These are phyloP conservation scores for Pseudotsuga menziesii DNA, from an alignment of 75 land plant genomes.

Conservation along the genomic window DNA sequence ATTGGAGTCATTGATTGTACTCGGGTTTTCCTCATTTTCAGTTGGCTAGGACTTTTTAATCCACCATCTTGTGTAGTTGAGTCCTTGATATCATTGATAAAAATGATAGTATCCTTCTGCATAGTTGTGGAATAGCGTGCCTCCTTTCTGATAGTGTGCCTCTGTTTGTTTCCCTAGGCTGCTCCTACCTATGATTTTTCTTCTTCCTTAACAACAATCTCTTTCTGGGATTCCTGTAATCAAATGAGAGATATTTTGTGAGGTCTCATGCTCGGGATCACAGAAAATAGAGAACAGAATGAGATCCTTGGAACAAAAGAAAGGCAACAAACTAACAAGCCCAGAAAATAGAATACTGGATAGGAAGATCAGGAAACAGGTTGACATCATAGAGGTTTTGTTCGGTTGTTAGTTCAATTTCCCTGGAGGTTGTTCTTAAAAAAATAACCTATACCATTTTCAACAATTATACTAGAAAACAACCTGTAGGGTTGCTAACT, in stretches of 20 bases:
- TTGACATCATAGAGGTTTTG: neutral
- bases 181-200: conserved; percentile 1
- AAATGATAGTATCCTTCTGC: neutral
- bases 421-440: neutral
- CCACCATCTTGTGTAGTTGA: neutral
- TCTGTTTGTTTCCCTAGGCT: conserved; percentile 7
- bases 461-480: neutral
- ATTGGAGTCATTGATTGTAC: neutral
- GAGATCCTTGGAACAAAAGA: neutral
- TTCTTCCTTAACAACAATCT: neutral
- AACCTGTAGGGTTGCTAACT: too few species aligned
- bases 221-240: neutral
- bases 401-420: too few species aligned
- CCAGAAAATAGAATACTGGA: neutral
- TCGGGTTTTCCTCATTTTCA: neutral
- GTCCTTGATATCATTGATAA: neutral
- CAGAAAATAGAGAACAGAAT: neutral
- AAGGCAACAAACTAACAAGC: neutral
- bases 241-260: neutral
- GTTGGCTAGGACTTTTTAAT: neutral
- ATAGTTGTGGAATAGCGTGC: neutral
- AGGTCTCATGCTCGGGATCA: neutral
- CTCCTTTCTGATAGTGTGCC: neutral
- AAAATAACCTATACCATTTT: neutral
- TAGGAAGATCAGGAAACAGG: neutral